A percentile compares a stretch with the other conserved stretches of the same genome.
Conservation (phyloP, 2,329 filamentous ascomycete species). For the Leptographium lundbergii region DNA sequence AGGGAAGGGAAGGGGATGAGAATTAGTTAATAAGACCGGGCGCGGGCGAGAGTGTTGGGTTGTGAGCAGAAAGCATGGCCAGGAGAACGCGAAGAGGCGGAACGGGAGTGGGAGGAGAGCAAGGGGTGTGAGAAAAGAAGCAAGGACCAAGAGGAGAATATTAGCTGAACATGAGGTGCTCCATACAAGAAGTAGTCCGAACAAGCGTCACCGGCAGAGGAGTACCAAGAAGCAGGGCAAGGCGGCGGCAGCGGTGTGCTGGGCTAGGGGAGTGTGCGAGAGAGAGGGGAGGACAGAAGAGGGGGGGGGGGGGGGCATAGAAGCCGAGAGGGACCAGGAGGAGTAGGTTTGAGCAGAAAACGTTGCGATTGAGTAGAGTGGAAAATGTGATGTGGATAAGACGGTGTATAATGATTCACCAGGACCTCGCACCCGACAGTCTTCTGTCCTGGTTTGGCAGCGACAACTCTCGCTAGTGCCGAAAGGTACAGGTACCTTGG, state of each 20-base stretch:
- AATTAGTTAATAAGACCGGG: conserved; percentile 2
- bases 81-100: background rate
- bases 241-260: background rate
- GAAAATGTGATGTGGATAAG: conserved; percentile 2
- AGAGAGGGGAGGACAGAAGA: background rate
- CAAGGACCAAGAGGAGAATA: background rate
- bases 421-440: background rate
- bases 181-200: background rate
- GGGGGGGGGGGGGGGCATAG: background rate
- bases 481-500: background rate
- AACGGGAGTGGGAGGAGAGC: background rate
- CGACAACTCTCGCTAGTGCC: background rate
- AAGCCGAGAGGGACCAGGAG: background rate
- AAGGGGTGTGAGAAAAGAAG: background rate
- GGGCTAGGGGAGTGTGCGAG: background rate
- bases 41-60: background rate
- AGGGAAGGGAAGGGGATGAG: conserved; percentile 1
- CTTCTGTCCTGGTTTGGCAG: background rate
- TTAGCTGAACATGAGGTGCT: background rate
- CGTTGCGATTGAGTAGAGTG: background rate
- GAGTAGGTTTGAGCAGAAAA: background rate
- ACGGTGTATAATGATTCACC: background rate
- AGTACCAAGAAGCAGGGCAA: too few species aligned
- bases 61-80: background rate
- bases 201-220: background rate